These are phyloP conservation scores for Mallotus japonicus DNA, from an alignment of 441 rosid species.

Conservation along the genomic window DNA sequence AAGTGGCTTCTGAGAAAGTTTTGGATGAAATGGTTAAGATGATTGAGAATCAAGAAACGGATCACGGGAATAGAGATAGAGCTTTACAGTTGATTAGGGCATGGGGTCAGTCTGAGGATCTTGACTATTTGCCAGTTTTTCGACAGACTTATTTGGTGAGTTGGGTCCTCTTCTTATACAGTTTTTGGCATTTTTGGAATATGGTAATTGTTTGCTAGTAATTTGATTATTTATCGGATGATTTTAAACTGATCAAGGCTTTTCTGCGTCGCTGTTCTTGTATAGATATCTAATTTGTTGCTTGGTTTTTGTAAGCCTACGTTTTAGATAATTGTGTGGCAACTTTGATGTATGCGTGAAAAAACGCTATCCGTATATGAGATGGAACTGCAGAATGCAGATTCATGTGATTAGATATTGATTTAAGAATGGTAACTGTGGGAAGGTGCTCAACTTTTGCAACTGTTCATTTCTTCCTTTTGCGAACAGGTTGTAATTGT, in stretches of 20 bases:
- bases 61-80: slow-evolving; percentile 49
- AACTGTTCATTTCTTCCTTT: neutral
- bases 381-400: too few species aligned
- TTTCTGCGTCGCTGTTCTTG: too few species aligned
- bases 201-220: neutral
- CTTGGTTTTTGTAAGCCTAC: too few species aligned
- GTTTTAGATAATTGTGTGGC: too few species aligned
- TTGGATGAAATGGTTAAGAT: slow-evolving; percentile 88
- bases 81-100: slow-evolving; percentile 71
- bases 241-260: neutral
- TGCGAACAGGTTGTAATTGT: too few species aligned
- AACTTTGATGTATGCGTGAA: too few species aligned
- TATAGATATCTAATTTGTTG: too few species aligned
- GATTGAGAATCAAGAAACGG: slow-evolving; percentile 56
- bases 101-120: slow-evolving; percentile 83
- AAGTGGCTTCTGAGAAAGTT: slow-evolving; percentile 73
- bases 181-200: neutral
- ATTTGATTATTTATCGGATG: neutral
- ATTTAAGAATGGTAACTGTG: neutral
- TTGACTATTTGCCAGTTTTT: slow-evolving; percentile 76
- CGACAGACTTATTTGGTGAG: slow-evolving; percentile 70
- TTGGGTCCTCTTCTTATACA: slow-evolving; percentile 17
- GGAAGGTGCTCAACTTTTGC: neutral
- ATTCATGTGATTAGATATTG: neutral
- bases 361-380: too few species aligned